Evolutionary conservation across 2,329 filamentous ascomycete species (phyloP).

Genomic region (Fusarium graminum): DNA sequence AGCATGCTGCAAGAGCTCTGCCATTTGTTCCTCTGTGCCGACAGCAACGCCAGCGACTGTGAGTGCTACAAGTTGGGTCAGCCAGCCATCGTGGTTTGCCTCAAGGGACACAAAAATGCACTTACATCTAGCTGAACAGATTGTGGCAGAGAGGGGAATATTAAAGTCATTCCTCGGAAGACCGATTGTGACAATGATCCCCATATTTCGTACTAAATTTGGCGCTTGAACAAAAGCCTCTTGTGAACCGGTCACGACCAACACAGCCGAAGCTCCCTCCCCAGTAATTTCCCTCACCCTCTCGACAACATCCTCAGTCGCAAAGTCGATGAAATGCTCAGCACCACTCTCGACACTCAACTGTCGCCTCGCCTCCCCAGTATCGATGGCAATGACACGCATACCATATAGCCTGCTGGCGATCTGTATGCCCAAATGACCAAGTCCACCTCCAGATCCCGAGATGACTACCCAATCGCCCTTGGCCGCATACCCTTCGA

Average conservation of each 20-base stretch:
- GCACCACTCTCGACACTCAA: constrained; percentile 47
- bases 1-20: constrained; percentile 23
- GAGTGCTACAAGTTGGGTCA: constrained; percentile 12
- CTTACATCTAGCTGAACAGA: constrained; percentile 44
- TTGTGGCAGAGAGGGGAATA: constrained; percentile 44
- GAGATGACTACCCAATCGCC: constrained; percentile 52
- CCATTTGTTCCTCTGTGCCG: constrained; percentile 42
- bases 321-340: constrained; percentile 49
- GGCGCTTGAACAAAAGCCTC: constrained; percentile 46
- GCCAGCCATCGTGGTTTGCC: rapidly evolving
- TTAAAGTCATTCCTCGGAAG: constrained; percentile 48
- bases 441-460: constrained; percentile 52
- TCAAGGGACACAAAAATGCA: rapidly evolving
- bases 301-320: constrained; percentile 32
- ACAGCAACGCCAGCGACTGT: constrained; percentile 37
- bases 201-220: constrained; percentile 45
- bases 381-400: constrained; percentile 51
- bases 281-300: constrained; percentile 44
- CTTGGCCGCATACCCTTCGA: constrained; percentile 8
- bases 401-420: constrained; percentile 37
- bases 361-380: constrained; percentile 39
- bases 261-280: constrained; percentile 47
- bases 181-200: constrained; percentile 45
- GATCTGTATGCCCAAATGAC: constrained; percentile 53
- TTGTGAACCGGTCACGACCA: constrained; percentile 49